Base-by-base conservation (phyloP, 768 basidiomycete species). In the Amanita pseudoporphyria region DNA sequence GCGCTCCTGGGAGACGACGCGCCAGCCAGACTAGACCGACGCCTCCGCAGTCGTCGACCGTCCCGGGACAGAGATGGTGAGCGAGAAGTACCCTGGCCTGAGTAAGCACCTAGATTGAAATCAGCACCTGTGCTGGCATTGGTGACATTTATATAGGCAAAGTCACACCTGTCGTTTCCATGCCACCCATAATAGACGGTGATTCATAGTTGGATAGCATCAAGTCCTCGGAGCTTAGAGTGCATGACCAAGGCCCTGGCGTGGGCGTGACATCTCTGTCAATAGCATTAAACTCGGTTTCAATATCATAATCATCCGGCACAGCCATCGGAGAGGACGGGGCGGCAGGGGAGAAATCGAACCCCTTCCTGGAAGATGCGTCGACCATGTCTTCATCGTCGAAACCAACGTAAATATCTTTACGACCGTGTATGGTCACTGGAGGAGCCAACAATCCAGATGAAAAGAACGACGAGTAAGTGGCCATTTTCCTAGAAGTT, bases 381-480 rank as follows among this genome's bases (percentile, higher is more conserved):
- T 35, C 30, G 14, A 39, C 26, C 49, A 43, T 43, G 32, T 50
- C 40, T 21, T 41, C 28, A 26, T 50, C 49, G 9, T 43, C 48
- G 40, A 16, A 9, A 31, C 38, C 37, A 19, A 33, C 40, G 19
- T 19, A 28, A 0, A 31, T 16, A 13, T 28, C 41, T 13, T 33
- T 36, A 13, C 28, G 30, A 26, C 38, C 19, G 14, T 49, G 38
- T 42, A 35, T 36, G 3, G 36, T 28, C n/a, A 19, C 54, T 10
- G 52, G 67, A 4, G 76, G 68, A 12, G 82, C 82, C 32, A 83
- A 76, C 31, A 85, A 71, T 18, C 83, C 83, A 35, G 82, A 82
- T 28, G 82, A 80, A 64, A 85, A 85, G 57, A 85, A 79, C 6
- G 77, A 66, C 26, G 83, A 85, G 58, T 85, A 85, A 32, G 71